Evolutionary conservation across 768 basidiomycete genomes (phyloP), one percentile per base, ranked within the genome.

Genomic region (Podaxis sp.): DNA sequence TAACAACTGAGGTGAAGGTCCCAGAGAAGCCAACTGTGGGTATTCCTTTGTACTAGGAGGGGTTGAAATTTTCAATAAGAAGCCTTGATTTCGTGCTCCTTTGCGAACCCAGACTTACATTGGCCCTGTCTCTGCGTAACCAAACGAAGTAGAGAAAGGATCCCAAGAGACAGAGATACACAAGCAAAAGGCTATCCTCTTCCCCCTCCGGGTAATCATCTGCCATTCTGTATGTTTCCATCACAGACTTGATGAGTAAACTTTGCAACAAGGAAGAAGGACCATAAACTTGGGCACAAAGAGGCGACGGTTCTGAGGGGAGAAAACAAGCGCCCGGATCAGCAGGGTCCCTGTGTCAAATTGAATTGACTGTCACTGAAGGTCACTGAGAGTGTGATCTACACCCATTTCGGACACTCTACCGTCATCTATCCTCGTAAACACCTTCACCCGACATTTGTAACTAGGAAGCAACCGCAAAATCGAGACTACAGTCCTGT

Each of bases 161-260:
- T 17, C 54, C 53, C 37, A 62, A 28, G 10, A 62, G 33, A 24
- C 41, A 56, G 30, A 62, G 54, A 50, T 62, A 56, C 17, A 41
- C 24, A 15, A 62, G 54, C 22, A 62, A 24, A 40, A 62, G 56
- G 48, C 61, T 62, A 24, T 62, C 61, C 48, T 62, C 61, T 11
- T n/a, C 52, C 17, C 37, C 55, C 3, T 22, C 40, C 4, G 22
- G 46, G 17, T 20, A 15, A 20, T 26, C 36, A 2, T 8, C 26
- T 26, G 13, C n/a, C 4, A 36, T 12, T 49, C 17, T 36, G 0
- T 46, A 24, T n/a, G 41, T 15, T 30, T 54, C 12, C 60, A 61
- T 53, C 26, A 11, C 51, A n/a, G 51, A 28, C n/a, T 28, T 26
- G 4, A 44, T 13, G 15, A 44, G 30, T 33, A 2, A 33, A 33